Percentiles rank a stretch among this genome's conserved stretches.
phyloP scores from a whole-genome alignment of 257 asterid genomes.

The Paraleonurus japonicus region DNA sequence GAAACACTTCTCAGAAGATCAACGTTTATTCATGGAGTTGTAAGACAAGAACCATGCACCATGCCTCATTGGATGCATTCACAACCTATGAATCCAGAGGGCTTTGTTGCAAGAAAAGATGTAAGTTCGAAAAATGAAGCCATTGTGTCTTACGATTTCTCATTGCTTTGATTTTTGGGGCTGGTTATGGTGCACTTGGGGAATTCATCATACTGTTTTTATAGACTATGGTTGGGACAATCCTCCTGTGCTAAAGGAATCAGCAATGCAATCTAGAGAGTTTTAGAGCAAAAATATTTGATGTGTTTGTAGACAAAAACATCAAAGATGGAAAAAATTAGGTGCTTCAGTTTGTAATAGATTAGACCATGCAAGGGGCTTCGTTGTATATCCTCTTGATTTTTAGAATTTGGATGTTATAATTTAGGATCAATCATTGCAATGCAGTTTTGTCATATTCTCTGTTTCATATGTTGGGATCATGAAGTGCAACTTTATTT shows the following conservation, averaged over 20 bases:
- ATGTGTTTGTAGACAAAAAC: slow-evolving; percentile 41
- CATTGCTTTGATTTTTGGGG: slow-evolving; percentile 64
- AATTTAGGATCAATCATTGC: slow-evolving; percentile 63
- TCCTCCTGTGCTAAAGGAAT: slow-evolving; percentile 80
- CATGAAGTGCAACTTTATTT: slow-evolving; percentile 51
- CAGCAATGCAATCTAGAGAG: slow-evolving; percentile 34
- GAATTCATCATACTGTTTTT: slow-evolving; percentile 57
- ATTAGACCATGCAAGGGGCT: slow-evolving; percentile 26
- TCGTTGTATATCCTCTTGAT: slow-evolving; percentile 52
- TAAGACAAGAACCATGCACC: slow-evolving; percentile 41
- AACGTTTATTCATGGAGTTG: slow-evolving; percentile 64
- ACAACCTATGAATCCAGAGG: slow-evolving; percentile 70
- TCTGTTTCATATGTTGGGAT: slow-evolving; percentile 44
- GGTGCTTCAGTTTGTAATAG: slow-evolving; percentile 27
- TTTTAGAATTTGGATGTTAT: slow-evolving; percentile 48
- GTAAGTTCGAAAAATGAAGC: slow-evolving; percentile 37
- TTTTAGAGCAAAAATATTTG: slow-evolving; percentile 44
- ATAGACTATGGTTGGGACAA: slow-evolving; percentile 57
- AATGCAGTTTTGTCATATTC: slow-evolving; percentile 25
- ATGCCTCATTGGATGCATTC: slow-evolving; percentile 89
- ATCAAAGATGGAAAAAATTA: slow-evolving; percentile 58
- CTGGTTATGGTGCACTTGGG: slow-evolving; percentile 75
- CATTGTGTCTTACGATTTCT: no score
- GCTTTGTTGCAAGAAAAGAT: slow-evolving; percentile 29
- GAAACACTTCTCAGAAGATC: slow-evolving; percentile 53